Base-by-base conservation (phyloP, 2,329 filamentous ascomycete species). In the Aspergillus fumigatus region DNA sequence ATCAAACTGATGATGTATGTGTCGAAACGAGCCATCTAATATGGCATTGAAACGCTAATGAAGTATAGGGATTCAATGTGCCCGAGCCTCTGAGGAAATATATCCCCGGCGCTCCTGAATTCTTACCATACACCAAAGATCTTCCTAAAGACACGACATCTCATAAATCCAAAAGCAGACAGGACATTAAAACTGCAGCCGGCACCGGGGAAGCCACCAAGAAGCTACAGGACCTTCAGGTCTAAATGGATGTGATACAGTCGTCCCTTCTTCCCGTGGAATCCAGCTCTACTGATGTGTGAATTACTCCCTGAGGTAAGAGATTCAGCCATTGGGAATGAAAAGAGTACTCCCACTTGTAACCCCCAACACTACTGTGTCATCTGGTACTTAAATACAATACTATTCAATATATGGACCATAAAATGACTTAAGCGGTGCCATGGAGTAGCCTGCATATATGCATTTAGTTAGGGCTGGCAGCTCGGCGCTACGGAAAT, bases 11-110 rank as follows among this genome's bases (percentile, higher is more conserved):
- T 69, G 89, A 93, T 64, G 88, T 87, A 76, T 75, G 83, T 73
- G 5, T 23, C 48, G 19, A 40, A 48, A 50, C 26, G 48, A 14
- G 21, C 41, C 47, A 38, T 26, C 27, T 27, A 21, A 3, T 11
- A 48, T 10, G 7, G 45, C 7, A 19, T 41, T 40, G 43, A 50
- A 27, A 52, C 58, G 55, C 64, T 72, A 56, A 72, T 52, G 43
- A 38, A 14, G 10, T 35, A 26, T 60, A 90, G 81, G 90, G 91
- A 61, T 82, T 95, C 65, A 83, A 83, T 56, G 88, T 96, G 35
- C 92, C 92, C 0, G 88, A 92, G 75, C 87, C 88, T 48, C 82
- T 97, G 58, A 85, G 90, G 65, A 93, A 92, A 77, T 97, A 95
- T 74, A 88, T 97, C 52, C 92, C 92, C 1, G 93, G 92, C 35